A percentile compares a stretch with the other conserved stretches of the same genome.
Conservation (phyloP, 2,329 filamentous ascomycete genomes). For the Hortaea werneckii region DNA sequence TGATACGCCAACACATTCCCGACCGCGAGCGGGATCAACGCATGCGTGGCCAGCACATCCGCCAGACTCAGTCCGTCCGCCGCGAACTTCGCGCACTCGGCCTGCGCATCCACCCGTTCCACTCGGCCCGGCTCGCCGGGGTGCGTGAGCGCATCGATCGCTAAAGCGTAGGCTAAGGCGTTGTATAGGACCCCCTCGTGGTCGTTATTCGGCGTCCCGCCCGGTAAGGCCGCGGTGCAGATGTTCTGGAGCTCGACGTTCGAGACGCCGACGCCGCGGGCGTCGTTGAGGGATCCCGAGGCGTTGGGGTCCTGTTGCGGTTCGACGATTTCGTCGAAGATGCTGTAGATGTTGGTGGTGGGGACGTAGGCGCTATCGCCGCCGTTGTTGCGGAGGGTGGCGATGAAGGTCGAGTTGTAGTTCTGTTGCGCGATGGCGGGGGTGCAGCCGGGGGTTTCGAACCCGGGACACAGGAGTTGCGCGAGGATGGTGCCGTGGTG, state of each 20-base stretch:
- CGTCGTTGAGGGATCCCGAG: conserved; percentile 37
- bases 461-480: conserved; percentile 23
- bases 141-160: conserved; percentile 40
- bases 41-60: conserved; percentile 39
- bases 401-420: conserved; percentile 36
- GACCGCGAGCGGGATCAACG: conserved; percentile 31
- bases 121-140: conserved; percentile 33
- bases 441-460: conserved; percentile 16
- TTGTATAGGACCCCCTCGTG: conserved; percentile 45
- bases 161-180: conserved; percentile 35
- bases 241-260: conserved; percentile 39
- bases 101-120: conserved; percentile 29
- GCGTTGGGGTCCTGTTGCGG: conserved; percentile 38
- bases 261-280: conserved; percentile 36
- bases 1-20: conserved; percentile 25
- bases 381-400: conserved; percentile 31
- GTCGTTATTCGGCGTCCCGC: conserved; percentile 38
- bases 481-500: conserved; percentile 40
- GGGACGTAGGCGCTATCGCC: conserved; percentile 46
- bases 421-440: conserved; percentile 40
- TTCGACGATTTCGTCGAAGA: conserved; percentile 43
- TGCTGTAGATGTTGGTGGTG: conserved; percentile 44
- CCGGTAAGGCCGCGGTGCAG: conserved; percentile 32
- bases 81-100: conserved; percentile 30
- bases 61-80: conserved; percentile 31